Evolutionary conservation across 75 land plant genomes (phyloP).

Genomic region (Selaginella tamariscina): DNA sequence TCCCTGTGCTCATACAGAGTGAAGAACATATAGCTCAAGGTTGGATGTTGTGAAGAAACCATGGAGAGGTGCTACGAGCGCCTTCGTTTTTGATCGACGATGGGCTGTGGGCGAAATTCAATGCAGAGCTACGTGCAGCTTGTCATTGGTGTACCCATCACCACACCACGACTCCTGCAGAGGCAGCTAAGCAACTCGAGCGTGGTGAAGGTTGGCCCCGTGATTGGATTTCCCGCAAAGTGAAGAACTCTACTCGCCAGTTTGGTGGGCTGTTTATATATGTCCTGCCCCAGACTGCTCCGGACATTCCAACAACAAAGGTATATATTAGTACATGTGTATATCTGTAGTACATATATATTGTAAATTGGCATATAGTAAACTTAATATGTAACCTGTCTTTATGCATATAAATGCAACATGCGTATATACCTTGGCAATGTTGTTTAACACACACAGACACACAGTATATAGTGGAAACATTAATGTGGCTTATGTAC

Average conservation of each 20-base stretch:
- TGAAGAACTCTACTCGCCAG: slow-evolving; percentile 23
- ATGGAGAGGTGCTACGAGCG: slow-evolving; percentile 21
- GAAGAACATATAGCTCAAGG: too few species aligned
- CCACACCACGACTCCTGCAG: slow-evolving; percentile 24
- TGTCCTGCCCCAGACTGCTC: slow-evolving; percentile 24
- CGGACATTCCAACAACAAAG: slow-evolving; percentile 22
- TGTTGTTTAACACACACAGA: too few species aligned
- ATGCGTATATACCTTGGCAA: too few species aligned
- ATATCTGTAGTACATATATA: too few species aligned
- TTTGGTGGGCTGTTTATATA: slow-evolving; percentile 22
- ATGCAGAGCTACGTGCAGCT: slow-evolving; percentile 22
- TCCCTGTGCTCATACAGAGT: too few species aligned
- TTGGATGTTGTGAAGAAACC: too few species aligned
- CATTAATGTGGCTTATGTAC: too few species aligned
- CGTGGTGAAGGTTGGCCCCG: slow-evolving; percentile 27
- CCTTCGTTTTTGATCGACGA: slow-evolving; percentile 23
- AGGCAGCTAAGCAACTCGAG: slow-evolving; percentile 24
- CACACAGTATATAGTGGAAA: too few species aligned
- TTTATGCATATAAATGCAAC: too few species aligned
- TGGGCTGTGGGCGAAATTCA: slow-evolving; percentile 22
- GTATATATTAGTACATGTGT: too few species aligned
- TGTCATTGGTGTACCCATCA: slow-evolving; percentile 28
- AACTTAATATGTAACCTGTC: too few species aligned
- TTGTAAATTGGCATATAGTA: too few species aligned
- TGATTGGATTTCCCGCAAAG: slow-evolving; percentile 24